A percentile compares a stretch with the other conserved stretches of the same genome.
Evolutionary conservation across 805 yeast genomes (phyloP).

Genomic region (Yamadazyma nakazawae): DNA sequence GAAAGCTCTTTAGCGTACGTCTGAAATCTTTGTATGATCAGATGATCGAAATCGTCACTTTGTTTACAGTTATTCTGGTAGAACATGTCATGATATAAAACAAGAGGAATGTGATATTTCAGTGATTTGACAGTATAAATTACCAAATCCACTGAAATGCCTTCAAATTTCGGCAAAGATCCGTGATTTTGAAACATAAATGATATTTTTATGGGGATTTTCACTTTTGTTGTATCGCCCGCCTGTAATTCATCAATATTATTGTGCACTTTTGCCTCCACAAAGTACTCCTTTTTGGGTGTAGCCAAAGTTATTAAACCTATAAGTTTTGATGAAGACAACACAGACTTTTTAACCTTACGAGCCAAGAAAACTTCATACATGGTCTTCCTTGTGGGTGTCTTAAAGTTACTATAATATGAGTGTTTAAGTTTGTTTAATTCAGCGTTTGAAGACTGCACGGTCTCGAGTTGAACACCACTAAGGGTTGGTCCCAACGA

Average conservation of each 20-base stretch:
- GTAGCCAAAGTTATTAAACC: constrained; percentile 34
- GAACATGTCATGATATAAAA: constrained; percentile 32
- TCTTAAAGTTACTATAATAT: constrained; percentile 16
- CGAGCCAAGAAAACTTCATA: constrained; percentile 32
- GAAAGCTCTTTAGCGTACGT: constrained; percentile 28
- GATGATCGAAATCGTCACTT: constrained; percentile 28
- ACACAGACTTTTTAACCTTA: constrained; percentile 25
- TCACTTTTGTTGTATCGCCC: background rate
- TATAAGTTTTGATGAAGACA: constrained; percentile 25
- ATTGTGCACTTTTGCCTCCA: constrained; percentile 8
- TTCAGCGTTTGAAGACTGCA: constrained; percentile 18
- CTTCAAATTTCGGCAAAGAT: constrained; percentile 18
- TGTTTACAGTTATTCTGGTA: constrained; percentile 28
- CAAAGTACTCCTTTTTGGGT: constrained; percentile 27
- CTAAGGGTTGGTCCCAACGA: constrained; percentile 11
- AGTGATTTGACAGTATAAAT: constrained; percentile 30
- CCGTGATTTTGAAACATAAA: constrained; percentile 19
- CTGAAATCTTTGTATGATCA: constrained; percentile 32
- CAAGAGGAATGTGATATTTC: constrained; percentile 32
- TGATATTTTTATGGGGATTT: constrained; percentile 7
- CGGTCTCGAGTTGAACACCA: constrained; percentile 2
- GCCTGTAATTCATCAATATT: constrained; percentile 4
- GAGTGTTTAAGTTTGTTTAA: constrained; percentile 29
- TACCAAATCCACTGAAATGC: constrained; percentile 28
- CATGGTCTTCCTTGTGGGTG: constrained; percentile 11